Conservation (phyloP, 2,329 filamentous ascomycete genomes). For the Didymosphaeria variabile region DNA sequence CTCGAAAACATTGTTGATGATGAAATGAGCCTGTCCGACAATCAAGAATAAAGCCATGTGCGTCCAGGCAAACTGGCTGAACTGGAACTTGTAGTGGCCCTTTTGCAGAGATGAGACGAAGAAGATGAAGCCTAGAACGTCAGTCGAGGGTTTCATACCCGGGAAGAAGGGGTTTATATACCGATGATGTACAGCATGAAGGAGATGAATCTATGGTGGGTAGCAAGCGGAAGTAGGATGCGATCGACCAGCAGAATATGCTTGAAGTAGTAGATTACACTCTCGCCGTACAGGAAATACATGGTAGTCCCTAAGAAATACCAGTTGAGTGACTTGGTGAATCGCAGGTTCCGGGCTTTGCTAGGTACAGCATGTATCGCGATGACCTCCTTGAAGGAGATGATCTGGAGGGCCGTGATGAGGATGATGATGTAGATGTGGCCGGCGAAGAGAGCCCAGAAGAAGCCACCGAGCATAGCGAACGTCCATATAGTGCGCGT, state of each 20-base stretch:
- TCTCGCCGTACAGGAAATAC: constrained; percentile 99
- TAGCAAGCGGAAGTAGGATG: constrained; percentile 90
- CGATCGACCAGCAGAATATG: constrained; percentile 96
- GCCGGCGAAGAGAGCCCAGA: constrained; percentile 89
- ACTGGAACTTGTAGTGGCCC: constrained; percentile 97
- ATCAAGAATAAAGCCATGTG: constrained; percentile 99
- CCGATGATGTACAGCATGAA: constrained; percentile 98
- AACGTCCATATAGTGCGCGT: constrained; percentile 97
- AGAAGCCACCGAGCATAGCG: constrained; percentile 95
- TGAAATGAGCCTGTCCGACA: constrained; percentile 96
- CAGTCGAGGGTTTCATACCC: constrained; percentile 26
- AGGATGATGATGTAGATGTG: constrained; percentile 97
- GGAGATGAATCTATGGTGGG: constrained; percentile 98
- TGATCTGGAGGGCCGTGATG: constrained; percentile 91
- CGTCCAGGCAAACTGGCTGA: constrained; percentile 99
- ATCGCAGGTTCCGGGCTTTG: constrained; percentile 86
- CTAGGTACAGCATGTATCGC: constrained; percentile 96
- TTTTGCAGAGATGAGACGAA: constrained; percentile 95
- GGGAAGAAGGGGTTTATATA: constrained; percentile 50
- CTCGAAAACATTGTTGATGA: constrained; percentile 99
- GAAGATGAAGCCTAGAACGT: constrained; percentile 85
- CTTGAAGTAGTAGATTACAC: constrained; percentile 99
- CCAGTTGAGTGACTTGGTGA: constrained; percentile 98
- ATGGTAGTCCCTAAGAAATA: constrained; percentile 99
- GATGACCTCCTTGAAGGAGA: constrained; percentile 99